phyloP scores from a whole-genome alignment of 2,329 filamentous ascomycete species.

The Thielaviopsis ethacetica region DNA sequence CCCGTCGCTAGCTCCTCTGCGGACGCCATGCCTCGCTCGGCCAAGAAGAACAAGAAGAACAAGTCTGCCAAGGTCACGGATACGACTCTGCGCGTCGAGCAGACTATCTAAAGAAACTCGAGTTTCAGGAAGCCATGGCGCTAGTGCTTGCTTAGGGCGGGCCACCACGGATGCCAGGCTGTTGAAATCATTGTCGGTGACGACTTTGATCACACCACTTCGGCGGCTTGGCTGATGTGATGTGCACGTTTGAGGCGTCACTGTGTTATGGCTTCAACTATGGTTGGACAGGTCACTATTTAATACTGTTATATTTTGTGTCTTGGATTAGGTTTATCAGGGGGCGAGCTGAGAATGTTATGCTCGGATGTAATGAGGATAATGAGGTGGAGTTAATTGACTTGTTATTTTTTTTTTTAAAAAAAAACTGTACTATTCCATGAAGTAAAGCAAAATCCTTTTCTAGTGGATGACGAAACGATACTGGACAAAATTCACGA shows the following conservation, averaged over 20 bases:
- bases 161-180: neutral
- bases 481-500: no score
- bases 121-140: neutral
- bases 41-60: constrained; percentile 9
- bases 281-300: neutral
- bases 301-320: neutral
- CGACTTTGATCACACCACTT: neutral
- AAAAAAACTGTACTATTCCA: no score
- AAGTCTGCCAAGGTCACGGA: neutral
- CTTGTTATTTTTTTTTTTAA: neutral
- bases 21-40: constrained; percentile 1
- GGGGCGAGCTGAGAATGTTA: neutral
- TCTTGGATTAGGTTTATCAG: neutral
- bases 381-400: neutral
- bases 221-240: neutral
- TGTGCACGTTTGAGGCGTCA: neutral
- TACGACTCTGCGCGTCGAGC: neutral
- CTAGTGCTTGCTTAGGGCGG: neutral
- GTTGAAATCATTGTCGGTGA: neutral
- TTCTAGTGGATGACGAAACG: no score
- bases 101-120: constrained; percentile 1
- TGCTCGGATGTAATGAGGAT: neutral
- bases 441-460: no score
- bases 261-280: neutral
- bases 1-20: neutral